These are phyloP conservation scores for Ogataea wickerhamii DNA, from an alignment of 805 yeast genomes.

Conservation along the genomic window DNA sequence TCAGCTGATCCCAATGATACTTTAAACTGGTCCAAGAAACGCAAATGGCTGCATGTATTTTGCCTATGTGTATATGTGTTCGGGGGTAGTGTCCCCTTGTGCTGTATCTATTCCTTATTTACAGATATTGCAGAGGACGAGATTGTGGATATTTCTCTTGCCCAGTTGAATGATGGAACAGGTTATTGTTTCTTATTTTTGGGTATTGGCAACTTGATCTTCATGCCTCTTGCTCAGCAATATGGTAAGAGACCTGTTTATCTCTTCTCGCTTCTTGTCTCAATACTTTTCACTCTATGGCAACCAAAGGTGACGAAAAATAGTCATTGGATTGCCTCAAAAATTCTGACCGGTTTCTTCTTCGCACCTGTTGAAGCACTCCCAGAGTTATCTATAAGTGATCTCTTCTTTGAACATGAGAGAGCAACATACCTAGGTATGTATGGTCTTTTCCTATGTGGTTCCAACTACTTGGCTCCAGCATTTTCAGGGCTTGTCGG, in stretches of 20 bases:
- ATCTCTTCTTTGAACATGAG: slow-evolving; percentile 50
- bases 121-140: slow-evolving; percentile 19
- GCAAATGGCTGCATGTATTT: slow-evolving; percentile 46
- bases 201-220: slow-evolving; percentile 36
- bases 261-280: slow-evolving; percentile 31
- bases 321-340: slow-evolving; percentile 32
- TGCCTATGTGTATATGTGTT: slow-evolving; percentile 39
- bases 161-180: slow-evolving; percentile 35
- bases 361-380: slow-evolving; percentile 43
- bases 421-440: slow-evolving; percentile 44
- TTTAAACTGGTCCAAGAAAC: slow-evolving; percentile 51
- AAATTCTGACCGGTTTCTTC: slow-evolving; percentile 30
- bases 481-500: slow-evolving; percentile 55
- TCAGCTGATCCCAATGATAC: slow-evolving; percentile 69
- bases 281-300: slow-evolving; percentile 32
- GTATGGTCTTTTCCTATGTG: slow-evolving; percentile 51
- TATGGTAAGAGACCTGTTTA: slow-evolving; percentile 39
- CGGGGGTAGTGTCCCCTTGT: slow-evolving; percentile 25
- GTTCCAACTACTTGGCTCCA: slow-evolving; percentile 56
- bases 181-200: slow-evolving; percentile 41
- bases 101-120: slow-evolving; percentile 28
- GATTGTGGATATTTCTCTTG: slow-evolving; percentile 22
- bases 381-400: slow-evolving; percentile 47
- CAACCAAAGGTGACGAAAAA: slow-evolving; percentile 30
- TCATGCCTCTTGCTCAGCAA: slow-evolving; percentile 37